Base-by-base conservation (phyloP, 257 asterid species). In the Ocimum tenuiflorum region DNA sequence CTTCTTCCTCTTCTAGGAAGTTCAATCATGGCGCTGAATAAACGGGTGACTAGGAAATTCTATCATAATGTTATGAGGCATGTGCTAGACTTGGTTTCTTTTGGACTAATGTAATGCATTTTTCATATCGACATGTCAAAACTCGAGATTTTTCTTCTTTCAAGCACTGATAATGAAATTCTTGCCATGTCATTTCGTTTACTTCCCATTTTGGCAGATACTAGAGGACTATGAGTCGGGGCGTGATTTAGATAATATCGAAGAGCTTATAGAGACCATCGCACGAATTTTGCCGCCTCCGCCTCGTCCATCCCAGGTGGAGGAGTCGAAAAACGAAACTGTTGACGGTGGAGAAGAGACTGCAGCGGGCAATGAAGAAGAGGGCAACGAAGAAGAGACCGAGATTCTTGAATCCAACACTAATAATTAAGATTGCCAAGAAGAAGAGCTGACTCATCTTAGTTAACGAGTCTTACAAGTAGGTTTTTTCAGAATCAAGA, bases 201-300 rank as follows among this genome's bases (percentile, higher is more conserved):
- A 67, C 6, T 47, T 39, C 54, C 53, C 38, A 1, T 42, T 56
- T 60, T 61, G n/a, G 50, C 83, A 90, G 97, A 79, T 90, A 42
- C 48, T 87, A 45, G 86, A 77, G 65, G 80, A 85, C 9, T 76
- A 75, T 23, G 90, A 79, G n/a, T n/a, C n/a, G 5, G 5, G 41
- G 0, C 88, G 91, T 9, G 87, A 79, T 20, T n/a, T n/a, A n/a
- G 88, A 80, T 3, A 77, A 69, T 39, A 53, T 59, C 9, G 72
- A 74, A 1, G 83, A 78, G 64, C 61, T 84, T 56, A 68, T 81
- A 12, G 84, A 84, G 70, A 45, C 53, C 1, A 53, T 83, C 48
- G 10, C n/a, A 38, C 76, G 65, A 65, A 29, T 82, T 58, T 77
- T 89, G 74, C 95, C 91, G 0, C 77, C 87, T 35, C 95, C 91